These are phyloP conservation scores for Mycena crocata DNA, from an alignment of 768 basidiomycete species.

Conservation along the genomic window DNA sequence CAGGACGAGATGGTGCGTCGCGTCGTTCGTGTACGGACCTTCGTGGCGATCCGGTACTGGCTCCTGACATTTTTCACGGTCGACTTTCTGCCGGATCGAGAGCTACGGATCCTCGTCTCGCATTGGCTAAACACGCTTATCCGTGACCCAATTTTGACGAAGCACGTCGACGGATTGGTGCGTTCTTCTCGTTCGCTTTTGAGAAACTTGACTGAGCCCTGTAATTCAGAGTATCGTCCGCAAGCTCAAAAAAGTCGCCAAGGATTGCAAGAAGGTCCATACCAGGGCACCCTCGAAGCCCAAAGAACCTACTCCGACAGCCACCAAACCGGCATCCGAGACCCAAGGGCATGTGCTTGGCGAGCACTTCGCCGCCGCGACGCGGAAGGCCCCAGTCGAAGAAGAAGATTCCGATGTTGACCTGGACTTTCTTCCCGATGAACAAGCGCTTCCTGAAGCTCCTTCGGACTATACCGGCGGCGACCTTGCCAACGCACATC, in stretches of 20 bases:
- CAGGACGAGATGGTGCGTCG: slow-evolving; percentile 79
- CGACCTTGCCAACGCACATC: slow-evolving; percentile 63
- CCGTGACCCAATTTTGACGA: slow-evolving; percentile 75
- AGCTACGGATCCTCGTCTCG: slow-evolving; percentile 77
- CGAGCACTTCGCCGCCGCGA: slow-evolving; percentile 74
- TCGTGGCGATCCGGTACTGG: slow-evolving; percentile 93
- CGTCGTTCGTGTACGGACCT: slow-evolving; percentile 89
- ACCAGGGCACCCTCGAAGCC: slow-evolving; percentile 53
- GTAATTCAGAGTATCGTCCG: slow-evolving; percentile 76
- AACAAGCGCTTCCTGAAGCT: slow-evolving; percentile 47
- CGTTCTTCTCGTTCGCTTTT: slow-evolving; percentile 40
- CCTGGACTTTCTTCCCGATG: slow-evolving; percentile 77
- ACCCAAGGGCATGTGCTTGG: slow-evolving; percentile 63
- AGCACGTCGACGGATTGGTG: slow-evolving; percentile 78
- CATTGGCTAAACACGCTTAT: slow-evolving; percentile 86
- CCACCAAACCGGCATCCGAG: slow-evolving; percentile 47
- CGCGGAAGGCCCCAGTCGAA: slow-evolving; percentile 52
- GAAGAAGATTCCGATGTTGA: slow-evolving; percentile 81
- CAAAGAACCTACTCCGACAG: slow-evolving; percentile 42
- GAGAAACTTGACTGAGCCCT: slow-evolving; percentile 9
- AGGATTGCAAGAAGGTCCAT: slow-evolving; percentile 82
- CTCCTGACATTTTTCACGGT: slow-evolving; percentile 89
- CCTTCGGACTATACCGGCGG: slow-evolving; percentile 48
- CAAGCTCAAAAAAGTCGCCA: slow-evolving; percentile 84
- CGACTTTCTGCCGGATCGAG: slow-evolving; percentile 87